Percentiles rank a stretch among this genome's conserved stretches.
Conservation (phyloP, 2,329 filamentous ascomycete genomes). For the Fusarium beomiforme region DNA sequence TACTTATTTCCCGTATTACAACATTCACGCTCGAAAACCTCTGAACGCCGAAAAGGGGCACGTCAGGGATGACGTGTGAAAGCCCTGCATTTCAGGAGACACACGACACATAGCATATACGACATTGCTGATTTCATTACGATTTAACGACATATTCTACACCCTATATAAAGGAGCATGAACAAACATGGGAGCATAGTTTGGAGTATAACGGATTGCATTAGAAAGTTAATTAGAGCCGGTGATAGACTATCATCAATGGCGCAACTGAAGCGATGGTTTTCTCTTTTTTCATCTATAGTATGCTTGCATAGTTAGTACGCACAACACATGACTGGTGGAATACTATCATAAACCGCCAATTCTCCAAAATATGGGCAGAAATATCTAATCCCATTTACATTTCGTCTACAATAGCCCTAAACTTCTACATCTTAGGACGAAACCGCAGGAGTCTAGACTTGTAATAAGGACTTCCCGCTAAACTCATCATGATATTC, state of each 20-base stretch:
- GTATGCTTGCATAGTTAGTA: neutral
- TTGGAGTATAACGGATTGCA: constrained; percentile 21
- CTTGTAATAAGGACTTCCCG: neutral
- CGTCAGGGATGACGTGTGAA: neutral
- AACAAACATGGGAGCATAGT: constrained; percentile 5
- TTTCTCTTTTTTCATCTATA: neutral
- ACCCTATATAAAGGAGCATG: constrained; percentile 5
- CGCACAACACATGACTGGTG: no score
- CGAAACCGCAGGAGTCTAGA: neutral
- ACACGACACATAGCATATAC: neutral
- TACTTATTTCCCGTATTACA: constrained; percentile 54
- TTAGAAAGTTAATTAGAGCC: neutral
- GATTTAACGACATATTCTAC: constrained; percentile 21
- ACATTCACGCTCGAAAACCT: constrained; percentile 53
- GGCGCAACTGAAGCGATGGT: constrained; percentile 7
- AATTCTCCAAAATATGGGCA: neutral
- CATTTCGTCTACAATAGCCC: neutral
- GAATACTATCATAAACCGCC: neutral
- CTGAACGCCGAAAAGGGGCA: neutral
- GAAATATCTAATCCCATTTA: accelerated
- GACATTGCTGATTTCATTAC: constrained; percentile 14
- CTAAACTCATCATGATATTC: neutral
- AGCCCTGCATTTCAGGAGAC: neutral
- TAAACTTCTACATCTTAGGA: neutral
- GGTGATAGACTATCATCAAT: neutral